Conservation (phyloP, 129 eudicot genomes). For the Flaveria bidentis region DNA sequence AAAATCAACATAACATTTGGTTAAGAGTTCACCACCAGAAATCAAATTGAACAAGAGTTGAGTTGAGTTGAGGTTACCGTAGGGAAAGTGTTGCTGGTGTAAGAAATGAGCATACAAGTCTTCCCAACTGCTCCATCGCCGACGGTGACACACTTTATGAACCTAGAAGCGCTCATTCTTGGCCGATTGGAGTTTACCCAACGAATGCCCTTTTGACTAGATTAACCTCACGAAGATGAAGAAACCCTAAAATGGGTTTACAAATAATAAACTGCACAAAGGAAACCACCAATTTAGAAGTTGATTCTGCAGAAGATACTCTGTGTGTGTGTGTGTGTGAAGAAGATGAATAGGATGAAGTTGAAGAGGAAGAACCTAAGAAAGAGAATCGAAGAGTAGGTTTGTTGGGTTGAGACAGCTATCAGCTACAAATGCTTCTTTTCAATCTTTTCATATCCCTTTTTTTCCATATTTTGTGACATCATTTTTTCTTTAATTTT, state of each 20-base stretch:
- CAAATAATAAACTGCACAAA: conserved; percentile 1
- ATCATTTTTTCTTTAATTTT: neutral
- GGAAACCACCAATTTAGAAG: conserved; percentile 3
- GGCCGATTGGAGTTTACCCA: too few relatives aligned
- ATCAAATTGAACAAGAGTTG: neutral
- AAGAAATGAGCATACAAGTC: conserved; percentile 91
- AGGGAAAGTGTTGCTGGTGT: conserved; percentile 95
- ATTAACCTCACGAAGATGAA: neutral
- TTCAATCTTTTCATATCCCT: conserved; percentile 2
- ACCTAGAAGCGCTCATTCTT: conserved; percentile 76
- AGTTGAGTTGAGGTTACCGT: conserved; percentile 43
- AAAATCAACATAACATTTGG: neutral
- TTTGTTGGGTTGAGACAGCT: conserved; percentile 22
- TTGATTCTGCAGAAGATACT: neutral
- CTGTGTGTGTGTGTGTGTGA: neutral
- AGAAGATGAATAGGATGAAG: neutral
- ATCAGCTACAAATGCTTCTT: neutral
- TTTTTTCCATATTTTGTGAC: neutral
- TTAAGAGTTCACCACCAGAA: neutral
- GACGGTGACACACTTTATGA: conserved; percentile 88
- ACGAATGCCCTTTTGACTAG: too few relatives aligned
- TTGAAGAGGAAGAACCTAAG: neutral
- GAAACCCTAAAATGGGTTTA: conserved; percentile 32
- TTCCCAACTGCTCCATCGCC: conserved; percentile 95
- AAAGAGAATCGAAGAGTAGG: neutral